Evolutionary conservation across 805 yeast species (phyloP).

Genomic region (Kodamaea neixiangensis): DNA sequence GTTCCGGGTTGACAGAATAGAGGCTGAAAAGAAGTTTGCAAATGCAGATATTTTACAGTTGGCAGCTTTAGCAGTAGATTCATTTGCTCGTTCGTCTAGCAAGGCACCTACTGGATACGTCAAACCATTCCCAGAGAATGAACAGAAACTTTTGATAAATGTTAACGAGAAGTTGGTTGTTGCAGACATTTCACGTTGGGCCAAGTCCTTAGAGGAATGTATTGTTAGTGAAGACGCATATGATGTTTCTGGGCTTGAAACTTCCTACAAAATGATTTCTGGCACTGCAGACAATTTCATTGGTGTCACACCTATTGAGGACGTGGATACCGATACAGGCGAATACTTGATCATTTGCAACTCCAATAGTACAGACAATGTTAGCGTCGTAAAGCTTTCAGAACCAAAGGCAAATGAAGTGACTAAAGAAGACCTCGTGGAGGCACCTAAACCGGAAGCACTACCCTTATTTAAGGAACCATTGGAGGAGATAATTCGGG

Average conservation of each 20-base stretch:
- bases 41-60: conserved; percentile 13
- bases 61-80: conserved; percentile 19
- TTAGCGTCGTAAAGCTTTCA: neutral
- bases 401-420: neutral
- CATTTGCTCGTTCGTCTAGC: conserved; percentile 2
- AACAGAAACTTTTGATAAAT: conserved; percentile 1
- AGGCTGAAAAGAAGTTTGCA: conserved; percentile 14
- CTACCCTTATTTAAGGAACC: conserved; percentile 12
- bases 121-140: neutral
- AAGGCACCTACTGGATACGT: conserved; percentile 7
- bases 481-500: conserved; percentile 22
- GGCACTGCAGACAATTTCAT: neutral
- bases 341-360: conserved; percentile 17
- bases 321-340: conserved; percentile 30
- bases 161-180: conserved; percentile 15
- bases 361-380: neutral
- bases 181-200: conserved; percentile 5
- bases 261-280: neutral
- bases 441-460: neutral
- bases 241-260: neutral
- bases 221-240: neutral
- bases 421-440: neutral
- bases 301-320: conserved; percentile 21
- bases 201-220: neutral
- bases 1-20: neutral